A percentile compares a stretch with the other conserved stretches of the same genome.
phyloP scores from a whole-genome alignment of 805 yeast species.

The Wickerhamomyces bovis region DNA sequence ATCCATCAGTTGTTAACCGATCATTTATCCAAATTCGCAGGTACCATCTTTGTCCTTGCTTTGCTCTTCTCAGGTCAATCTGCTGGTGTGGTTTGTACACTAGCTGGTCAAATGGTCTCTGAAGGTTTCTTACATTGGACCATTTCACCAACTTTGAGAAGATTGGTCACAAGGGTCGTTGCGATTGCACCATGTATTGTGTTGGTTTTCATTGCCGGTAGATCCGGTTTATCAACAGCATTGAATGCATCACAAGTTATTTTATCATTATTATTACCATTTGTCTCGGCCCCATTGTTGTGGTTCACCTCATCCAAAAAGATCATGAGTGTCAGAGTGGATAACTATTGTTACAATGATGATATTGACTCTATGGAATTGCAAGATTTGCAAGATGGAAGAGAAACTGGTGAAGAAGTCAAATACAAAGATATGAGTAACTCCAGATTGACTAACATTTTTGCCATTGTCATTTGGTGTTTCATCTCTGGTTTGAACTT shows the following conservation, averaged over 20 bases:
- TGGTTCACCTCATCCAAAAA: conserved; percentile 7
- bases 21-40: conserved; percentile 69
- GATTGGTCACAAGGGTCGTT: conserved; percentile 74
- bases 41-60: conserved; percentile 80
- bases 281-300: conserved; percentile 76
- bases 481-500: conserved; percentile 62
- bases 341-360: conserved; percentile 6
- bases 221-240: conserved; percentile 72
- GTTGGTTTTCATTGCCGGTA: conserved; percentile 68
- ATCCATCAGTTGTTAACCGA: conserved; percentile 61
- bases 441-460: conserved; percentile 38
- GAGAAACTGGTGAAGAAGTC: background rate
- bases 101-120: conserved; percentile 91
- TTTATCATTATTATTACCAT: conserved; percentile 70
- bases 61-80: conserved; percentile 80
- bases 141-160: conserved; percentile 71
- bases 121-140: conserved; percentile 86
- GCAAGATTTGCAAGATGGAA: conserved; percentile 1
- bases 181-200: conserved; percentile 84
- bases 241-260: conserved; percentile 85
- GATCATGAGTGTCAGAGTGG: conserved; percentile 10
- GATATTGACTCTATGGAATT: background rate
- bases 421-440: conserved; percentile 32
- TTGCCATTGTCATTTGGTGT: conserved; percentile 41
- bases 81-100: conserved; percentile 93